phyloP scores from a whole-genome alignment of 2,329 filamentous ascomycete genomes.

The Venturia carpophila region DNA sequence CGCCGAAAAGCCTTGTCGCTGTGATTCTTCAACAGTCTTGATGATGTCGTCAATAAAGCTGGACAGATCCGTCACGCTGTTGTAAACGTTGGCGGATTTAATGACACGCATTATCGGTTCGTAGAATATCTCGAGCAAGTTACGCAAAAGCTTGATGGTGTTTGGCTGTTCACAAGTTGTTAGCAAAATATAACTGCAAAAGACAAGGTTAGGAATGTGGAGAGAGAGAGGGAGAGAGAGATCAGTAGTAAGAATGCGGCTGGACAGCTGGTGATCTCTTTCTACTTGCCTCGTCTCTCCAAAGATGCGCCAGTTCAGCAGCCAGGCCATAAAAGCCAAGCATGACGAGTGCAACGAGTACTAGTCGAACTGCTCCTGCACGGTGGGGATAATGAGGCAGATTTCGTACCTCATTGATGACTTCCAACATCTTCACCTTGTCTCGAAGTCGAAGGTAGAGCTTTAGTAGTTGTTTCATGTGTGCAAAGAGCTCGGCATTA shows the following conservation, averaged over 20 bases:
- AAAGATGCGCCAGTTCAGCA: conserved; percentile 1
- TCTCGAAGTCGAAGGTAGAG: conserved; percentile 84
- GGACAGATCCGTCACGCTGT: conserved; percentile 92
- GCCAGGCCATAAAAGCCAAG: background rate
- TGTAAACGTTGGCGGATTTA: conserved; percentile 97
- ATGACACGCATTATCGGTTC: conserved; percentile 95
- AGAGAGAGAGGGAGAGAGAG: no score
- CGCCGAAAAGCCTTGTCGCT: conserved; percentile 73
- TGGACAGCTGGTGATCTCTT: background rate
- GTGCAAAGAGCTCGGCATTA: conserved; percentile 85
- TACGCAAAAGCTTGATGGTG: conserved; percentile 91
- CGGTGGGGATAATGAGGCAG: conserved; percentile 6
- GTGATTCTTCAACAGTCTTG: conserved; percentile 61
- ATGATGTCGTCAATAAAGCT: conserved; percentile 91
- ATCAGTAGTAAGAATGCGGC: background rate
- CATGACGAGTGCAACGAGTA: background rate
- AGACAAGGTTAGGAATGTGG: background rate
- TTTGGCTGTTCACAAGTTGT: conserved; percentile 49
- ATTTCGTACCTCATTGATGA: conserved; percentile 68
- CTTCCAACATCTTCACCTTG: conserved; percentile 92
- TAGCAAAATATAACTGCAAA: conserved; percentile 19
- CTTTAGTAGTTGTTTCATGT: conserved; percentile 91
- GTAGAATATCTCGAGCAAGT: conserved; percentile 98
- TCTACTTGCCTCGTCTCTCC: conserved; percentile 16
- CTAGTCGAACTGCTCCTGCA: background rate